Base-by-base conservation (phyloP, 768 basidiomycete species). In the Panus rudis region DNA sequence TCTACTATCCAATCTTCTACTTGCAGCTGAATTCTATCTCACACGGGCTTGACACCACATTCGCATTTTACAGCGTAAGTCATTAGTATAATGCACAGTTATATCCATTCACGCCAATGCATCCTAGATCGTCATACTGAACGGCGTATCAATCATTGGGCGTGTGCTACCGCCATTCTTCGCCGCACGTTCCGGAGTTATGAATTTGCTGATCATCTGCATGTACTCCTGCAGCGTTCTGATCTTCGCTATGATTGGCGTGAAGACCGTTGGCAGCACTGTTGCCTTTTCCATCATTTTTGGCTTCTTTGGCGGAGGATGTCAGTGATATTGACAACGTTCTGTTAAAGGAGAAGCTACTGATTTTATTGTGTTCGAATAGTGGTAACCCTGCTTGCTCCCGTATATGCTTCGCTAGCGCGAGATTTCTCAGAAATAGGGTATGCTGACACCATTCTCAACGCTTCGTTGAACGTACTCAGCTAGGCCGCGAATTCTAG, bases 261-360 rank as follows among this genome's bases (percentile, higher is more conserved):
- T 65, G 12, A 39, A 45, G 34, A 57, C 41, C 17, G 52, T 53
- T 4, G 53, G 43, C 4, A 57, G 59, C 23, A 46, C 63, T 5
- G 34, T 67, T 6, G 52, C 55, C 12, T 63, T 69, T 20, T 59
- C 57, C 1, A 41, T 64, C 34, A 52, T 69, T 20, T 69, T 62
- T 43, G 68, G 68, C 1, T 67, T 70, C 50, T 65, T 65, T 43
- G 54, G 59, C 55, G 65, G 55, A 0, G 46, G 45, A 16, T 57
- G 55, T 57, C 21, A 11, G 52, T 41, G n/a, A 7, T 22, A 38
- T n/a, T n/a, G n/a, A n/a, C n/a, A n/a, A n/a, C n/a, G n/a, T n/a
- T n/a, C n/a, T n/a, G n/a, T n/a, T n/a, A n/a, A n/a, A n/a, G n/a
- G n/a, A n/a, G n/a, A n/a, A n/a, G n/a, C n/a, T n/a, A n/a, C n/a